Evolutionary conservation across 75 land plant species (phyloP).

Genomic region (Pinus albicaulis): DNA sequence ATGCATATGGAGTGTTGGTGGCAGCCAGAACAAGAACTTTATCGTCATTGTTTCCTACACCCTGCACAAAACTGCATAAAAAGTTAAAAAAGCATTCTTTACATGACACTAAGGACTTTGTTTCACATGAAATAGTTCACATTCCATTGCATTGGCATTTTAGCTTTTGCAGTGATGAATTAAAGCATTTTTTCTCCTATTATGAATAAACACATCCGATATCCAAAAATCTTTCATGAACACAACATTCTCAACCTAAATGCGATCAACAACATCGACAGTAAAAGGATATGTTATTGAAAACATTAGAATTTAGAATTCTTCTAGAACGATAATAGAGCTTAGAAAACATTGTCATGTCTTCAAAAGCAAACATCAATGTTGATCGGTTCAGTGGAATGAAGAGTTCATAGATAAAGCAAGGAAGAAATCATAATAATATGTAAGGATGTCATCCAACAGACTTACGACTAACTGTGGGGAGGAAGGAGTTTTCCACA

Average conservation of each 20-base stretch:
- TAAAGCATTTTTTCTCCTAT: too few species aligned
- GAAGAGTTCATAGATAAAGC: background rate
- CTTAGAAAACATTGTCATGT: background rate
- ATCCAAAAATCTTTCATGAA: background rate
- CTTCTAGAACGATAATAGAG: background rate
- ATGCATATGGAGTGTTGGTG: slow-evolving; percentile 53
- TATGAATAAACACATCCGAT: background rate
- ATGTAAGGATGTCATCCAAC: too few species aligned
- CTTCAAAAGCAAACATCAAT: background rate
- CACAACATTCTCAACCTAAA: background rate
- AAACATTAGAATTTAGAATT: background rate
- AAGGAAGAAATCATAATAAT: background rate
- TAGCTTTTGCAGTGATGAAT: too few species aligned
- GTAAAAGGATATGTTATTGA: background rate
- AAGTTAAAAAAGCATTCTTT: background rate
- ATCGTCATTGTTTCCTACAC: slow-evolving; percentile 43
- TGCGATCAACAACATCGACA: background rate
- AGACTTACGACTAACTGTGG: too few species aligned
- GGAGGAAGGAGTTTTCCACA: too few species aligned
- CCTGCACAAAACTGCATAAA: slow-evolving; percentile 20
- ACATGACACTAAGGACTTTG: background rate
- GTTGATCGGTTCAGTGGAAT: background rate
- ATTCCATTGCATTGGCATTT: too few species aligned
- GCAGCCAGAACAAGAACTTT: slow-evolving; percentile 57
- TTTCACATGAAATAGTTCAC: too few species aligned